These are phyloP conservation scores for Brassica incana DNA, from an alignment of 345 rosid genomes.

Conservation along the genomic window DNA sequence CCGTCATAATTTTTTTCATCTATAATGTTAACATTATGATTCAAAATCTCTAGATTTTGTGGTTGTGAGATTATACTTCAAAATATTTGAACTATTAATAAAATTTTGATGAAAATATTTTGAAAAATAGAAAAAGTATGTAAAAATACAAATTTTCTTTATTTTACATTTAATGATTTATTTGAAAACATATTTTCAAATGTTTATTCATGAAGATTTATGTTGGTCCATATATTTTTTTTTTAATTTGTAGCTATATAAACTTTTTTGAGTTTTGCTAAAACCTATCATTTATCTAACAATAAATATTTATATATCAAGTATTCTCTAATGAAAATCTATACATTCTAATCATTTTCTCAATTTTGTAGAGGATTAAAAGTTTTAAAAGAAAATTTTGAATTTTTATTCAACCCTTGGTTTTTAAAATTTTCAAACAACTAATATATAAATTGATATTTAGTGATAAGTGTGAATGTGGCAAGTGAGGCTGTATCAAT, in stretches of 20 bases:
- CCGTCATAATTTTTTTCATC: not conserved
- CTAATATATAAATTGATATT: not conserved
- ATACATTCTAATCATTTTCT: not conserved
- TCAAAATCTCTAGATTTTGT: not conserved
- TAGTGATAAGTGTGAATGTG: slow-evolving; percentile 44
- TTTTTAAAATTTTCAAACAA: not conserved
- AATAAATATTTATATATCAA: too few relatives aligned
- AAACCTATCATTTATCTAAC: too few relatives aligned
- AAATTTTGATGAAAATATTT: not conserved
- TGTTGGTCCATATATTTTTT: too few relatives aligned
- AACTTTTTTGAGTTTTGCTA: too few relatives aligned
- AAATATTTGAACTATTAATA: not conserved
- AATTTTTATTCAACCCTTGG: not conserved
- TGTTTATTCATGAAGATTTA: too few relatives aligned
- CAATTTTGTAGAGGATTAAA: not conserved
- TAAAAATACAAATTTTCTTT: not conserved
- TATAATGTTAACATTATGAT: not conserved
- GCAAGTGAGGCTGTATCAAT: slow-evolving; percentile 39
- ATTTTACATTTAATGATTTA: not conserved
- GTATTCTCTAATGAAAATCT: too few relatives aligned
- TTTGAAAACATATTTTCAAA: not conserved
- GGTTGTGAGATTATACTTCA: not conserved
- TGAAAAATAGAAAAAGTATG: not conserved
- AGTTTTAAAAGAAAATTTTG: not conserved
- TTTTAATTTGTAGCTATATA: too few relatives aligned